Conservation (phyloP, 2,329 filamentous ascomycete genomes). For the Cladorrhinum sp. region DNA sequence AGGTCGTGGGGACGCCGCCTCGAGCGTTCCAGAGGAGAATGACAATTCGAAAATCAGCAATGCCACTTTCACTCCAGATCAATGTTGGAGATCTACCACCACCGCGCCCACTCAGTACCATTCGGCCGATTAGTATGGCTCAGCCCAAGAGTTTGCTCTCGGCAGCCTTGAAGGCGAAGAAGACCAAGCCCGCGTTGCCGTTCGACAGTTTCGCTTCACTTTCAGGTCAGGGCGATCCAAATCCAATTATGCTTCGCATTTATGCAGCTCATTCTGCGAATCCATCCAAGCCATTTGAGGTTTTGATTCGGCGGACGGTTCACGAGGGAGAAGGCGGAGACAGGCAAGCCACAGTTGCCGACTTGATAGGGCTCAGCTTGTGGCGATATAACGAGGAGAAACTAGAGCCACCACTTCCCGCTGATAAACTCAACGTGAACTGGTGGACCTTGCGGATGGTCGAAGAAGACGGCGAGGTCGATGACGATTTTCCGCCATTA, state of each 20-base stretch:
- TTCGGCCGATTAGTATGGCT: conserved; percentile 62
- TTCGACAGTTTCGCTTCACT: conserved; percentile 74
- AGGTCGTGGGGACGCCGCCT: conserved; percentile 63
- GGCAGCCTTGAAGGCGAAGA: conserved; percentile 69
- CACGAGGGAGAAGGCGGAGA: conserved; percentile 64
- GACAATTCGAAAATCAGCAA: conserved; percentile 60
- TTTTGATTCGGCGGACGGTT: conserved; percentile 66
- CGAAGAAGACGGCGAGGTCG: conserved; percentile 78
- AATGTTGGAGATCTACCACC: conserved; percentile 64
- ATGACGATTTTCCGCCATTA: conserved; percentile 79
- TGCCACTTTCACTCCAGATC: conserved; percentile 53
- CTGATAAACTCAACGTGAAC: conserved; percentile 71
- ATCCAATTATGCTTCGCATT: conserved; percentile 72
- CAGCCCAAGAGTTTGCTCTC: conserved; percentile 70
- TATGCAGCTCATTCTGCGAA: conserved; percentile 70
- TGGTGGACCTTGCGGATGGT: conserved; percentile 82
- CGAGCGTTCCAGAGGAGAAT: conserved; percentile 59
- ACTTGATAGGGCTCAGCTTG: conserved; percentile 76
- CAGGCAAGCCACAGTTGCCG: conserved; percentile 67
- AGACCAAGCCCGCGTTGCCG: conserved; percentile 65
- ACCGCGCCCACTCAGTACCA: conserved; percentile 63
- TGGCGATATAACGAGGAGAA: conserved; percentile 78
- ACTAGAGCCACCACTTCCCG: conserved; percentile 61
- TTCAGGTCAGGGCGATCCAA: conserved; percentile 74
- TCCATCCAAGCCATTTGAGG: conserved; percentile 64